Evolutionary conservation across 345 rosid genomes (phyloP).

Genomic region (Corchorus capsularis): DNA sequence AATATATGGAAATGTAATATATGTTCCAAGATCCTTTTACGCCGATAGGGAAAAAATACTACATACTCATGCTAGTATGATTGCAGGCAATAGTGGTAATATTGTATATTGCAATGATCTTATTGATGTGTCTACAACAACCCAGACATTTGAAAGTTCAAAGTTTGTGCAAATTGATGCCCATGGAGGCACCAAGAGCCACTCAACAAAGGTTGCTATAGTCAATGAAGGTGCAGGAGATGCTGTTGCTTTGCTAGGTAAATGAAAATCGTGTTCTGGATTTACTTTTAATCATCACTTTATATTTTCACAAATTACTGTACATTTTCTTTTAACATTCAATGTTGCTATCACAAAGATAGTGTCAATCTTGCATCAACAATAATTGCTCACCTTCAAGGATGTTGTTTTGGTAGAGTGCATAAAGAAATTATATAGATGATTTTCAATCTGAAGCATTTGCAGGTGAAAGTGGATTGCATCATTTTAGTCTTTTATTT

Average conservation of each 20-base stretch:
- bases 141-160: slow-evolving; percentile 22
- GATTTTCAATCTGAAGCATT: not conserved
- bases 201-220: slow-evolving; percentile 55
- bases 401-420: not conserved
- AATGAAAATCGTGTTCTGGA: not conserved
- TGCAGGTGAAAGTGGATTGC: not conserved
- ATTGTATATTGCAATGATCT: slow-evolving; percentile 57
- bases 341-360: slow-evolving; percentile 3
- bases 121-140: slow-evolving; percentile 35
- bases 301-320: not conserved
- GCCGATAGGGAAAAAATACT: slow-evolving; percentile 65
- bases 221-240: slow-evolving; percentile 92
- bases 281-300: not conserved
- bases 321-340: not conserved
- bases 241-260: slow-evolving; percentile 80
- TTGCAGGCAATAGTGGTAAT: slow-evolving; percentile 55
- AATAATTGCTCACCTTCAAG: not conserved
- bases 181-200: slow-evolving; percentile 13
- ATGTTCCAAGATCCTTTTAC: slow-evolving; percentile 68
- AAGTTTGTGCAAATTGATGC: slow-evolving; percentile 28
- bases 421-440: not conserved
- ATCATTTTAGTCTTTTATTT: not conserved
- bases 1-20: slow-evolving; percentile 64
- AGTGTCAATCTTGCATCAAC: not conserved
- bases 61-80: slow-evolving; percentile 46